Evolutionary conservation across 345 rosid genomes (phyloP).

Genomic region (Arabidopsis arenosa): DNA sequence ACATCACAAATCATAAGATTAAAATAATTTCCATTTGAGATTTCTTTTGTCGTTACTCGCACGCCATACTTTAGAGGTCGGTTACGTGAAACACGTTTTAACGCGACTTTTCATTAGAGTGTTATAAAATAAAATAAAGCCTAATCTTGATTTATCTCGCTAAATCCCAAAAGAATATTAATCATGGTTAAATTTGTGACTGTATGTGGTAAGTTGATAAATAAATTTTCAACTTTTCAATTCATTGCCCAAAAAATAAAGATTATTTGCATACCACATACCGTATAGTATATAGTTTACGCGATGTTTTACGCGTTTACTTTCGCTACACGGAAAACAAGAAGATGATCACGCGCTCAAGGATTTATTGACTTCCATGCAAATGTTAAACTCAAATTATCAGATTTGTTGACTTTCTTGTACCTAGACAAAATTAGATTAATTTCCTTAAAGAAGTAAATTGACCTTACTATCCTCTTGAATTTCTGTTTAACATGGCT

Average conservation of each 20-base stretch:
- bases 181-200: neutral
- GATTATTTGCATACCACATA: neutral
- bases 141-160: neutral
- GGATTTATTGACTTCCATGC: neutral
- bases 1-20: constrained; percentile 21
- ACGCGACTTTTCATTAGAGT: constrained; percentile 28
- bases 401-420: constrained; percentile 16
- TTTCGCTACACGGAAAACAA: constrained; percentile 24
- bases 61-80: constrained; percentile 7
- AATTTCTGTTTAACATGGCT: neutral
- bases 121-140: neutral
- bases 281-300: neutral
- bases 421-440: neutral
- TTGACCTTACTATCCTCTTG: neutral
- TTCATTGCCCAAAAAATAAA: neutral
- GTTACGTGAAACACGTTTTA: constrained; percentile 38
- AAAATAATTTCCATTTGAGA: neutral
- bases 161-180: constrained; percentile 4
- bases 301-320: constrained; percentile 23
- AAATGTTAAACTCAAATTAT: too few relatives aligned
- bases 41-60: constrained; percentile 18
- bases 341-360: constrained; percentile 10
- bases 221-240: constrained; percentile 2
- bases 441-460: neutral
- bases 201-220: neutral